Evolutionary conservation across 768 basidiomycete genomes (phyloP).

Genomic region (Gautieria morchelliformis): DNA sequence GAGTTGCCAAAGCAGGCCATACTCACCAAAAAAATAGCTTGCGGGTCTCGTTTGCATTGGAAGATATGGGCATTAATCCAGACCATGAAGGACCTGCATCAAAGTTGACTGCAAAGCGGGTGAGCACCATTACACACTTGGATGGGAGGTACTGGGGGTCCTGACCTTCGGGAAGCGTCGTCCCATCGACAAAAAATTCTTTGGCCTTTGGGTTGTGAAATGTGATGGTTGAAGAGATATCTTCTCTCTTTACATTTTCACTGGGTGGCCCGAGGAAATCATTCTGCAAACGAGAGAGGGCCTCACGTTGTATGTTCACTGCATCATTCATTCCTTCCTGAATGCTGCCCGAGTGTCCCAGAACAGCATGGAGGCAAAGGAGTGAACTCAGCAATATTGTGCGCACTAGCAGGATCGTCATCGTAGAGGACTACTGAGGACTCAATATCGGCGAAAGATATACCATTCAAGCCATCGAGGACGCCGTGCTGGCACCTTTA

Average conservation of each 20-base stretch:
- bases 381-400: neutral
- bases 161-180: conserved; percentile 34
- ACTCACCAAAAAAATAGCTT: conserved; percentile 25
- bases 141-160: neutral
- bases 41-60: conserved; percentile 32
- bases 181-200: conserved; percentile 39
- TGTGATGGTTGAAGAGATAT: conserved; percentile 7
- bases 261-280: conserved; percentile 27
- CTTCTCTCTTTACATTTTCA: conserved; percentile 11
- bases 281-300: conserved; percentile 26
- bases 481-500: neutral
- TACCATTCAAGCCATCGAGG: neutral
- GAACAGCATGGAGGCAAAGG: neutral
- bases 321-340: conserved; percentile 28
- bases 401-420: neutral
- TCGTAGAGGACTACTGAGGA: neutral
- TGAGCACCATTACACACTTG: neutral
- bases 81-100: conserved; percentile 27
- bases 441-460: neutral
- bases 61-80: conserved; percentile 23
- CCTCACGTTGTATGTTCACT: conserved; percentile 37
- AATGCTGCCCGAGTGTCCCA: neutral
- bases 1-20: neutral
- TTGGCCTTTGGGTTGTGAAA: conserved; percentile 18
- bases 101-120: conserved; percentile 20